Evolutionary conservation across 257 asterid species (phyloP).

Genomic region (Solanum paucissectum): DNA sequence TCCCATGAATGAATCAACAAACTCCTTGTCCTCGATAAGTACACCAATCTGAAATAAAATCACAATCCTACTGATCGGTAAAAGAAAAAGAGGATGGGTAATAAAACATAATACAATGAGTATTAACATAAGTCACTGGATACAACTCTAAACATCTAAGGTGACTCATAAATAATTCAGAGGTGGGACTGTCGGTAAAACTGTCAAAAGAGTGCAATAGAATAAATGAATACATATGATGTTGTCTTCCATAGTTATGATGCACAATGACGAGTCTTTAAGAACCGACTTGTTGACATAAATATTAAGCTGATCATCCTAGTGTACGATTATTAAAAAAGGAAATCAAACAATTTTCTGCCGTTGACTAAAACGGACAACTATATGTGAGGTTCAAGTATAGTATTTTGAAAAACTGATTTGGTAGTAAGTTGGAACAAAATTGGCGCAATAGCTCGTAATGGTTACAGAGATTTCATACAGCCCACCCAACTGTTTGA

Average conservation of each 20-base stretch:
- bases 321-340: neutral
- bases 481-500: neutral
- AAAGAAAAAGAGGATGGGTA: neutral
- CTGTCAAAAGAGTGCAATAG: neutral
- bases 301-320: neutral
- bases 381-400: neutral
- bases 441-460: neutral
- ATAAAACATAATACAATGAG: neutral
- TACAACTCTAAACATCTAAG: neutral
- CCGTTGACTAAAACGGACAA: neutral
- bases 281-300: neutral
- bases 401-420: neutral
- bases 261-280: neutral
- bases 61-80: neutral
- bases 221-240: neutral
- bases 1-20: slow-evolving; percentile 72
- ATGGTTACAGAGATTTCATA: neutral
- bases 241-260: neutral
- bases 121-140: neutral
- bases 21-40: slow-evolving; percentile 82
- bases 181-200: neutral
- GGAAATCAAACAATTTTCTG: neutral
- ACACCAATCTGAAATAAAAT: slow-evolving; percentile 61
- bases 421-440: neutral
- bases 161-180: neutral